Evolutionary conservation across 73 alveolate genomes (phyloP).

Genomic region (Blepharisma japonicum): DNA sequence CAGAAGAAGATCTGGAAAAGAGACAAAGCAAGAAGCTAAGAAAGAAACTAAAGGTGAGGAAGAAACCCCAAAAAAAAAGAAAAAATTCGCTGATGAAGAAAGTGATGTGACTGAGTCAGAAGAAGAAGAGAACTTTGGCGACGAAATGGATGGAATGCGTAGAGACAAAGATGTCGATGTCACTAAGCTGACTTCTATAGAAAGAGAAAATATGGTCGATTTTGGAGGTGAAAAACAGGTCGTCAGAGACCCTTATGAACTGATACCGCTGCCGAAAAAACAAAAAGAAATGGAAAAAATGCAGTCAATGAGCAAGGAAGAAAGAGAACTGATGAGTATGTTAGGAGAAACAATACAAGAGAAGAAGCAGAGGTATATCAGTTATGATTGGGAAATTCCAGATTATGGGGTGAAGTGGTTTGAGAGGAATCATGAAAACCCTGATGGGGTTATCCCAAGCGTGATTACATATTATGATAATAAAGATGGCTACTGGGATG

Average conservation of each 20-base stretch:
- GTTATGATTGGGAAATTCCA: conserved; percentile 10
- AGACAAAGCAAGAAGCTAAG: not conserved
- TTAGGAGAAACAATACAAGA: not conserved
- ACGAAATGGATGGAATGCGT: not conserved
- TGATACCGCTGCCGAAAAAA: not conserved
- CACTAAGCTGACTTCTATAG: not conserved
- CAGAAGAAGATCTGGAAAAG: not conserved
- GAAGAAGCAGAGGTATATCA: not conserved
- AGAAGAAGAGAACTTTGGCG: not conserved
- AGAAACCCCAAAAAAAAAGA: not conserved
- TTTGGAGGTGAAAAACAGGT: not conserved
- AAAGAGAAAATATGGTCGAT: not conserved
- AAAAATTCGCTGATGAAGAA: not conserved
- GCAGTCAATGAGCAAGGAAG: not conserved
- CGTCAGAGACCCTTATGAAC: not conserved
- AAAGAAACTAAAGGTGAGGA: not conserved
- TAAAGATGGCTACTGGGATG: conserved; percentile 33
- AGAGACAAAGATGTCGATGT: not conserved
- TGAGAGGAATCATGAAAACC: conserved; percentile 14
- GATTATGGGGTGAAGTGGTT: not conserved
- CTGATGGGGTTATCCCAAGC: conserved; percentile 18
- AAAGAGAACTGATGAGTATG: not conserved
- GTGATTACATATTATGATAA: conserved; percentile 23
- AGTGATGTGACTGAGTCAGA: not conserved
- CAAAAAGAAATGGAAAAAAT: no score